phyloP scores from a whole-genome alignment of 108 stramenopile genomes.

The Stephanodiscus triporus region DNA sequence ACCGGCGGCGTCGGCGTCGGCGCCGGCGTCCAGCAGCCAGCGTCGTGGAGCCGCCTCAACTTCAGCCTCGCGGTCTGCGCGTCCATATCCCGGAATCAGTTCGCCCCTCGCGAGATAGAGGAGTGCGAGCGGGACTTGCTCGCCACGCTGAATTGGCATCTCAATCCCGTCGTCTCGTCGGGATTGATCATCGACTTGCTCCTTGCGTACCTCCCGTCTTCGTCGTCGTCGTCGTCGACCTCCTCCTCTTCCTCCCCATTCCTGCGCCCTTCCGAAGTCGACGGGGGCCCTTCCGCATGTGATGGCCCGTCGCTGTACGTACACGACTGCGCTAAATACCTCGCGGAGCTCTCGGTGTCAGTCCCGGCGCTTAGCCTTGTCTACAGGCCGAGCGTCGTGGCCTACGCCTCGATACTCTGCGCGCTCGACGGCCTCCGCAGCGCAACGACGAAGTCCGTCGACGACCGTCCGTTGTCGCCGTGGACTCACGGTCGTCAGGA shows the following conservation, averaged over 20 bases:
- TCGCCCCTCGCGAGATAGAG: constrained; percentile 29
- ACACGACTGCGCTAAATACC: constrained; percentile 57
- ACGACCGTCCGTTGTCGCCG: background rate
- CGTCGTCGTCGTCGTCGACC: background rate
- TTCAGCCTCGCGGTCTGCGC: constrained; percentile 41
- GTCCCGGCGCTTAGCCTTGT: constrained; percentile 53
- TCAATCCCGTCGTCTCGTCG: constrained; percentile 47
- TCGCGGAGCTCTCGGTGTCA: constrained; percentile 78
- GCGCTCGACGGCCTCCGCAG: constrained; percentile 58
- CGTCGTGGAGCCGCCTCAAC: constrained; percentile 25
- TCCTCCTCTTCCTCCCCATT: background rate
- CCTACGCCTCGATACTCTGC: constrained; percentile 70
- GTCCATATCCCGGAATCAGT: constrained; percentile 45
- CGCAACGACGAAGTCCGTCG: background rate
- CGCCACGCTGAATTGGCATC: constrained; percentile 31
- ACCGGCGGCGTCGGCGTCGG: background rate
- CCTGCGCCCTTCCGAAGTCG: too few species aligned
- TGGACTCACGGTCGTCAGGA: constrained; percentile 3
- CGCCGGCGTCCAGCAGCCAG: background rate
- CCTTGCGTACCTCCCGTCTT: constrained; percentile 15
- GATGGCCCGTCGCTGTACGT: constrained; percentile 18
- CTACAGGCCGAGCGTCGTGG: constrained; percentile 68
- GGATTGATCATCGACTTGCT: constrained; percentile 39
- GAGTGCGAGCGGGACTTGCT: constrained; percentile 27
- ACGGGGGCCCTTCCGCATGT: background rate